Conservation (phyloP, 768 basidiomycete genomes). For the Macrolepiota albuminosa region DNA sequence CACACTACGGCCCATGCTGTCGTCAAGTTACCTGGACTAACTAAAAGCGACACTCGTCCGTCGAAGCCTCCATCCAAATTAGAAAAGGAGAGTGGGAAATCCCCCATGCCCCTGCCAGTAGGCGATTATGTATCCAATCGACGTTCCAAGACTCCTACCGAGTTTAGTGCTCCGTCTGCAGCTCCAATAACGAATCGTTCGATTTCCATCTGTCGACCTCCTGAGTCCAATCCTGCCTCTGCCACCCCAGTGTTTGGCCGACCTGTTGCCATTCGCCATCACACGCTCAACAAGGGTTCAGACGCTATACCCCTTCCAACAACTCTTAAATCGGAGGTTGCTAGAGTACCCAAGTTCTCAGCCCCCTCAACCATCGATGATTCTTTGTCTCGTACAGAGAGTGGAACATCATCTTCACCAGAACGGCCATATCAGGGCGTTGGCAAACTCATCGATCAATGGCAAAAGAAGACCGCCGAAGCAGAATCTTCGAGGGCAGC, state of each 20-base stretch:
- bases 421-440: constrained; percentile 82
- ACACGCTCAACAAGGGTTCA: constrained; percentile 11
- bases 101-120: constrained; percentile 2
- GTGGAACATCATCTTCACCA: constrained; percentile 53
- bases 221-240: not conserved
- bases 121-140: constrained; percentile 5
- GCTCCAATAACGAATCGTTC: constrained; percentile 1
- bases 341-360: constrained; percentile 13
- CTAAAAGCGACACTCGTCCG: constrained; percentile 12
- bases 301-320: constrained; percentile 21
- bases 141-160: constrained; percentile 9
- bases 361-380: constrained; percentile 17
- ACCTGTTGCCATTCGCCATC: constrained; percentile 10
- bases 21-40: constrained; percentile 6
- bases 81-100: constrained; percentile 7
- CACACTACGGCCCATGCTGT: constrained; percentile 23
- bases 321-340: constrained; percentile 24
- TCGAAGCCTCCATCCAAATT: constrained; percentile 1
- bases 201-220: constrained; percentile 2
- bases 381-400: constrained; percentile 15
- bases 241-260: constrained; percentile 1
- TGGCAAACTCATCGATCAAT: constrained; percentile 80
- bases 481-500: constrained; percentile 33
- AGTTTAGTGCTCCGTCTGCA: not conserved
- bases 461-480: constrained; percentile 78